Percentiles rank a stretch among this genome's conserved stretches.
phyloP scores from a whole-genome alignment of 1,139 yeast species.

The Pichia sp. region DNA sequence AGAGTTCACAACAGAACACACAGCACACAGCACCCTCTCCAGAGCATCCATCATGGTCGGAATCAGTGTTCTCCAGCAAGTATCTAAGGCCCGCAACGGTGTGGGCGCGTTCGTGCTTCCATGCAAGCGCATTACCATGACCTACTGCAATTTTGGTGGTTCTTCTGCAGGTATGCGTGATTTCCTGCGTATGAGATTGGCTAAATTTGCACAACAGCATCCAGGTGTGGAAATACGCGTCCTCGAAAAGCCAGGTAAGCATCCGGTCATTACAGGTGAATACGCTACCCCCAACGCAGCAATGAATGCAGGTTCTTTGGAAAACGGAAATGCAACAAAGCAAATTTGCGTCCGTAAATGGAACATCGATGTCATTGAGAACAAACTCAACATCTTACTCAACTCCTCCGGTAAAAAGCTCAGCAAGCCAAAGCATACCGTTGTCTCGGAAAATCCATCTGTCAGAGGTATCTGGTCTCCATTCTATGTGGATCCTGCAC shows the following conservation, averaged over 20 bases:
- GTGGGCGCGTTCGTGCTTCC: slow-evolving; percentile 71
- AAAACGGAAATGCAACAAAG: slow-evolving; percentile 6
- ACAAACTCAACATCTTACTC: slow-evolving; percentile 46
- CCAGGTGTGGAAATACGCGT: slow-evolving; percentile 70
- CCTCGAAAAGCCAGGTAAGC: slow-evolving; percentile 59
- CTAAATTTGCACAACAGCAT: slow-evolving; percentile 49
- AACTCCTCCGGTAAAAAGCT: slow-evolving; percentile 56
- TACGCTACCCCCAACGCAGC: slow-evolving; percentile 33
- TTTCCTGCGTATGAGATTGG: slow-evolving; percentile 50
- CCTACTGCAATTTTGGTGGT: slow-evolving; percentile 94
- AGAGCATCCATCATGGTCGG: too few relatives aligned
- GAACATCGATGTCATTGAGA: slow-evolving; percentile 43
- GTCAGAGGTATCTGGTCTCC: slow-evolving; percentile 99
- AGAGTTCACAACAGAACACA: too few relatives aligned
- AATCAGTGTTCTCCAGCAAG: slow-evolving; percentile 42
- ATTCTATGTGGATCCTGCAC: slow-evolving; percentile 65
- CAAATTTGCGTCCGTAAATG: slow-evolving; percentile 58
- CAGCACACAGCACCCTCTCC: too few relatives aligned
- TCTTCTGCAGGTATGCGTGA: slow-evolving; percentile 80
- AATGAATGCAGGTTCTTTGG: slow-evolving; percentile 18
- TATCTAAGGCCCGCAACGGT: slow-evolving; percentile 67
- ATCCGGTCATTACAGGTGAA: slow-evolving; percentile 69
- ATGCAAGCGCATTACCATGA: slow-evolving; percentile 64
- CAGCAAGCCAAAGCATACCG: slow-evolving; percentile 62
- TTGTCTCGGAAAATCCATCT: slow-evolving; percentile 69